A percentile compares a stretch with the other conserved stretches of the same genome.
Conservation (phyloP, 805 yeast genomes). For the Myxozyma neotropica region DNA sequence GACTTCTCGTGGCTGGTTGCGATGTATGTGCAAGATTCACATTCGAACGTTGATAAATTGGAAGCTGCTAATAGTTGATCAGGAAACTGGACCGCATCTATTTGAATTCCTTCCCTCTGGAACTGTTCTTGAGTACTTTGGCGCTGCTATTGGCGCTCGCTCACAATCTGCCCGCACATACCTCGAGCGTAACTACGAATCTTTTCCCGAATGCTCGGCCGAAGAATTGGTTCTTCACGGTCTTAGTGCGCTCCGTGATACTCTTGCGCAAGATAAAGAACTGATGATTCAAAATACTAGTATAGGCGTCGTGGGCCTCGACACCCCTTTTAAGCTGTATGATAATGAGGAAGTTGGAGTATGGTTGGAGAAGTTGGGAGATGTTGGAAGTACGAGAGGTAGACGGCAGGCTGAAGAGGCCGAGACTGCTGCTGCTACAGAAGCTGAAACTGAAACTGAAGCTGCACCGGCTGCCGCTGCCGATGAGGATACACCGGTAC, state of each 20-base stretch:
- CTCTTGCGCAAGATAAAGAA: conserved; percentile 92
- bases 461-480: conserved; percentile 14
- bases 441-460: conserved; percentile 25
- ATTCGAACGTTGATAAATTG: no score
- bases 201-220: conserved; percentile 59
- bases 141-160: conserved; percentile 97
- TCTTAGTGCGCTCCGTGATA: conserved; percentile 87
- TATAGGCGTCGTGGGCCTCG: conserved; percentile 89
- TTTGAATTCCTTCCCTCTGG: conserved; percentile 97
- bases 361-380: conserved; percentile 73
- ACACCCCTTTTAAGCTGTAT: conserved; percentile 68
- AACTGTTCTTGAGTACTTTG: conserved; percentile 83
- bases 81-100: conserved; percentile 87
- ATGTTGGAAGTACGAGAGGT: conserved; percentile 31
- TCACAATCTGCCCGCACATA: conserved; percentile 98
- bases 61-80: no score
- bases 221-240: conserved; percentile 85
- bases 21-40: conserved; percentile 56
- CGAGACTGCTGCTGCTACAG: conserved; percentile 3
- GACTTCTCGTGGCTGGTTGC: conserved; percentile 82
- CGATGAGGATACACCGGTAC: conserved; percentile 1
- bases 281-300: conserved; percentile 81
- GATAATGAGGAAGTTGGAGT: conserved; percentile 86
- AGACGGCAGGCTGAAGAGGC: conserved; percentile 18
- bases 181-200: conserved; percentile 80